phyloP scores from a whole-genome alignment of 1,139 yeast genomes.

The Protomyces lactucae-debilis region DNA sequence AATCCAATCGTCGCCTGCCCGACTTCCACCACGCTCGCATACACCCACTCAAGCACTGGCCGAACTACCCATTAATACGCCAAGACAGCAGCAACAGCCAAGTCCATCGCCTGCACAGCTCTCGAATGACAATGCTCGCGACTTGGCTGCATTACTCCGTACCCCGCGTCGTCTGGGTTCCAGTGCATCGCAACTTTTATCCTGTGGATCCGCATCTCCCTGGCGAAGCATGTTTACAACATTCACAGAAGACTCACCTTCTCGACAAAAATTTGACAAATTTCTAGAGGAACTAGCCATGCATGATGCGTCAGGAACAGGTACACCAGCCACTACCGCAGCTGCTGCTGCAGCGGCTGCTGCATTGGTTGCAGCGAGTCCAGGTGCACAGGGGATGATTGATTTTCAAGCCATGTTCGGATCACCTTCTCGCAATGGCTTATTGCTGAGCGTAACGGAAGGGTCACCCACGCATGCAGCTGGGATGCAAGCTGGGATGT shows the following conservation, averaged over 20 bases:
- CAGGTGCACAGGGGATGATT: not conserved
- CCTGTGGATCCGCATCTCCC: not conserved
- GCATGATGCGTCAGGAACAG: not conserved
- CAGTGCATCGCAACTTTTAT: not conserved
- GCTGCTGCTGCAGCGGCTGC: not conserved
- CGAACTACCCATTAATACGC: slow-evolving; percentile 15
- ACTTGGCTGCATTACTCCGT: slow-evolving; percentile 5
- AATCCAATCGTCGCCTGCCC: not conserved
- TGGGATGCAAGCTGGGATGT: not conserved
- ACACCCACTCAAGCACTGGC: slow-evolving; percentile 1
- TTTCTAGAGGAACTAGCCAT: slow-evolving; percentile 16
- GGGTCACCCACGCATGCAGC: not conserved
- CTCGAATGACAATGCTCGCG: slow-evolving; percentile 4
- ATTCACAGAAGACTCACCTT: slow-evolving; percentile 17
- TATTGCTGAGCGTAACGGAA: not conserved
- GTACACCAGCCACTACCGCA: not conserved
- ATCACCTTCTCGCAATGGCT: not conserved
- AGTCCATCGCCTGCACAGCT: not conserved
- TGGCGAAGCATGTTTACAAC: slow-evolving; percentile 19
- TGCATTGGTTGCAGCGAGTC: not conserved
- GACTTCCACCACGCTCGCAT: not conserved
- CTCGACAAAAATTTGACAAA: slow-evolving; percentile 11
- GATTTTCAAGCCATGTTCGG: not conserved
- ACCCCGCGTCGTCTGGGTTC: slow-evolving; percentile 3
- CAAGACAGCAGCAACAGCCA: slow-evolving; percentile 4